A percentile compares a stretch with the other conserved stretches of the same genome.
These are phyloP conservation scores for Aureobasidium leucospermi DNA, from an alignment of 2,329 filamentous ascomycete species.

Conservation along the genomic window DNA sequence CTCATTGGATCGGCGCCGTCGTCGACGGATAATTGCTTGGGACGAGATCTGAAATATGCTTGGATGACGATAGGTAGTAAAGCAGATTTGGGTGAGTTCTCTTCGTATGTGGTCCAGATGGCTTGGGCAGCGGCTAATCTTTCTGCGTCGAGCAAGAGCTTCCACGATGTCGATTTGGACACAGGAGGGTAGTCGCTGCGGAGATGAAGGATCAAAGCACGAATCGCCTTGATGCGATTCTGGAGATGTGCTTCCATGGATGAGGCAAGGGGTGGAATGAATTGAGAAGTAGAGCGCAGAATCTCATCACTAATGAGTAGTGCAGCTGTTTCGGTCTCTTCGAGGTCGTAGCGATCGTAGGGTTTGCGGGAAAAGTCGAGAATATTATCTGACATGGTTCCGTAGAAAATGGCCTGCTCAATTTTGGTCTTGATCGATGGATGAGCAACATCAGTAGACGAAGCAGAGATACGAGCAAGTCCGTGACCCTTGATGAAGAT, in stretches of 20 bases:
- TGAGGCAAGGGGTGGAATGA: slow-evolving; percentile 60
- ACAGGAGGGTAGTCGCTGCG: slow-evolving; percentile 57
- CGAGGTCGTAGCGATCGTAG: slow-evolving; percentile 53
- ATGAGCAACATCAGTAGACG: slow-evolving; percentile 53
- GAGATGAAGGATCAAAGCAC: slow-evolving; percentile 67
- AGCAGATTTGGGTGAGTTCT: not conserved
- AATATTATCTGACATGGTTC: slow-evolving; percentile 73
- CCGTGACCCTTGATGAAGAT: slow-evolving; percentile 53
- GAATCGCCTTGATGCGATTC: slow-evolving; percentile 63
- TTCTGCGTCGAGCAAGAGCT: slow-evolving; percentile 80
- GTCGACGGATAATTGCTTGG: not conserved
- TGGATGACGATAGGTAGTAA: slow-evolving; percentile 11
- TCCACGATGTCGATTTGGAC: slow-evolving; percentile 65
- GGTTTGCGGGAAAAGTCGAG: slow-evolving; percentile 63
- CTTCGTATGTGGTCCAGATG: slow-evolving; percentile 80
- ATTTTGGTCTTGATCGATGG: slow-evolving; percentile 83
- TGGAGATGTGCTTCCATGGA: slow-evolving; percentile 77
- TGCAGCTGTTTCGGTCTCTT: slow-evolving; percentile 70
- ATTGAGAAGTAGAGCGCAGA: slow-evolving; percentile 65
- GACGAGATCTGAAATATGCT: not conserved
- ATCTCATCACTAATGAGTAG: slow-evolving; percentile 74
- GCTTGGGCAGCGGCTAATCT: slow-evolving; percentile 73
- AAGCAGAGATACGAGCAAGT: slow-evolving; percentile 46
- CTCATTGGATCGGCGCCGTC: slow-evolving; percentile 11
- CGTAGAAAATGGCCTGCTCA: slow-evolving; percentile 92